These are phyloP conservation scores for Magnolia officinalis DNA, from an alignment of 164 flowering plant species.

Conservation along the genomic window DNA sequence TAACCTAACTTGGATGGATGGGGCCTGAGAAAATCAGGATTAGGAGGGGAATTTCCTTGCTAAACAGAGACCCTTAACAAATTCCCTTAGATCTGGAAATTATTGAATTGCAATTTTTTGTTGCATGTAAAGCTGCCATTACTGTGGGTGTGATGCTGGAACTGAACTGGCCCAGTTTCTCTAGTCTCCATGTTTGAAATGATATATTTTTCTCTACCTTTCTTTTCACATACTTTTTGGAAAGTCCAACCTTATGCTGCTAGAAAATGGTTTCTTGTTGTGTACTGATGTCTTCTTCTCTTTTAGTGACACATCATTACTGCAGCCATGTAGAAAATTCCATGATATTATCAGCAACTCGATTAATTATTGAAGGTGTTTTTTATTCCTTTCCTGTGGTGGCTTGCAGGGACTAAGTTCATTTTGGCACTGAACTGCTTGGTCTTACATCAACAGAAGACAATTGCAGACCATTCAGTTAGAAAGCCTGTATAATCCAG, in stretches of 20 bases:
- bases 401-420: conserved; percentile 5
- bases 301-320: neutral
- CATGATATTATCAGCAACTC: neutral
- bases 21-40: no score
- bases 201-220: neutral
- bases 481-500: neutral
- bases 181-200: neutral
- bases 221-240: neutral
- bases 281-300: neutral
- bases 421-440: neutral
- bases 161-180: no score
- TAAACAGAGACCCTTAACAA: no score
- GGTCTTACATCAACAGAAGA: neutral
- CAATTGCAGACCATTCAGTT: neutral
- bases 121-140: no score
- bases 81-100: no score
- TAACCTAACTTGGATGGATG: no score
- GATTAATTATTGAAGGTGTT: neutral
- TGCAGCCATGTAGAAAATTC: neutral
- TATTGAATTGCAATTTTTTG: no score
- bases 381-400: neutral
- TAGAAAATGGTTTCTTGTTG: neutral
- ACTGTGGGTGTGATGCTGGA: no score
- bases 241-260: neutral
- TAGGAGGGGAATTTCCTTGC: no score